Evolutionary conservation across 345 rosid species (phyloP), one percentile per base, ranked within the genome.

Genomic region (Bruguiera sexangula): DNA sequence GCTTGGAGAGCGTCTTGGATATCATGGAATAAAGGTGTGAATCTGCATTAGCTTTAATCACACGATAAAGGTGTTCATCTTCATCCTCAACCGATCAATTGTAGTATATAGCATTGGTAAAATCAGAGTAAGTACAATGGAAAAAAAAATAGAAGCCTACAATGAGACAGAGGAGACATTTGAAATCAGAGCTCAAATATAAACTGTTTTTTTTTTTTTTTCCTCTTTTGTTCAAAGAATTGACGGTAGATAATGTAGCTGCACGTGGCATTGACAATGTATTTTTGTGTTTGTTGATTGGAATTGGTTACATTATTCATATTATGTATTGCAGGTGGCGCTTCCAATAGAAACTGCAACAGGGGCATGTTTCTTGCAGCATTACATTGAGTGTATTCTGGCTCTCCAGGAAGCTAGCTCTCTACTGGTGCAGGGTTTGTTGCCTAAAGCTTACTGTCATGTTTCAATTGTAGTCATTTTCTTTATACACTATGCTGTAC

Each of bases 1-100:
- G 13, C 96, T 95, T 73, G 99, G 99, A n/a, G 99, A 92, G 71
- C 97, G 97, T 62, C 96, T 95, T 73, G 99, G 99, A 73, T 95
- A 88, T 78, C 90, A 89, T 77, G 99, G 99, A 74, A 95, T 95
- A 76, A 95, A 94, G 97, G 96, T 94, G 73, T 43, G 50, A 43
- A 43, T 13, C 18, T 15, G 50, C 50, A 43, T 43, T 43, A 13
- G 9, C 50, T 43, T 43, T 15, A 43, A 43, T 3, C 18, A 11
- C 5, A 6, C 5, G 19, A 43, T 43, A 13, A 43, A 43, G 48
- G 18, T 13, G 18, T 43, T 43, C 6, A 43, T 43, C 18, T 11
- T 43, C 18, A 43, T 43, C 50, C 50, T 43, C 18, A 43, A 43
- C 19, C 50, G 3, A 43, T 43, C 19, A 43, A 43, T 3, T 13